Percentiles rank a stretch among this genome's conserved stretches.
phyloP scores from a whole-genome alignment of 352 stramenopile species.

The Phytophthora fragariae region DNA sequence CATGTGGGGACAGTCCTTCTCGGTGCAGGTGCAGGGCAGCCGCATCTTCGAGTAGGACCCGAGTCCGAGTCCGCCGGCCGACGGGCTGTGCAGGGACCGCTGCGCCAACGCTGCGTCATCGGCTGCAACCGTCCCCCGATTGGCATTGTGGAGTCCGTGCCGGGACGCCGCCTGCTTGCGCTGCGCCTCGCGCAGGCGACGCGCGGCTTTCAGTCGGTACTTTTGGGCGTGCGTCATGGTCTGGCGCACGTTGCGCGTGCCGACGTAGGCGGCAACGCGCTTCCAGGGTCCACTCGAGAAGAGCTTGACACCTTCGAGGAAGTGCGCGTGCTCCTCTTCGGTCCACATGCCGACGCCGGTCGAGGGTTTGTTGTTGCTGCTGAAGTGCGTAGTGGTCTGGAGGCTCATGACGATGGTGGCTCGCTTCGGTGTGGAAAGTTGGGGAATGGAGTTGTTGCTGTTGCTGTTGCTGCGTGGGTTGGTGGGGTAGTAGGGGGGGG shows the following conservation, averaged over 20 bases:
- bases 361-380: conserved; percentile 29
- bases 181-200: conserved; percentile 61
- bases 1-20: conserved; percentile 45
- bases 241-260: conserved; percentile 79
- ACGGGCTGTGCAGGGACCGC: conserved; percentile 29
- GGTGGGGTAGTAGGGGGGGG: conserved; percentile 1
- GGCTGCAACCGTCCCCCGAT: conserved; percentile 14
- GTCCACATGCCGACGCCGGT: conserved; percentile 65
- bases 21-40: conserved; percentile 37
- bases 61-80: conserved; percentile 27
- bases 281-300: conserved; percentile 81
- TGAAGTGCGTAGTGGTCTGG: conserved; percentile 21
- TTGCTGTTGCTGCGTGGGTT: neutral
- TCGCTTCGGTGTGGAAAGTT: conserved; percentile 21
- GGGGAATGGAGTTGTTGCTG: conserved; percentile 20
- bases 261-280: conserved; percentile 72
- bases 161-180: conserved; percentile 57
- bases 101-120: conserved; percentile 10
- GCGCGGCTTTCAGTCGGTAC: conserved; percentile 72
- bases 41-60: conserved; percentile 44
- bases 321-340: conserved; percentile 72
- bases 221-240: conserved; percentile 87
- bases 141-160: conserved; percentile 38
- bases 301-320: conserved; percentile 79
- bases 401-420: conserved; percentile 30